phyloP scores from a whole-genome alignment of 345 rosid genomes.

The Atalantia buxifolia region DNA sequence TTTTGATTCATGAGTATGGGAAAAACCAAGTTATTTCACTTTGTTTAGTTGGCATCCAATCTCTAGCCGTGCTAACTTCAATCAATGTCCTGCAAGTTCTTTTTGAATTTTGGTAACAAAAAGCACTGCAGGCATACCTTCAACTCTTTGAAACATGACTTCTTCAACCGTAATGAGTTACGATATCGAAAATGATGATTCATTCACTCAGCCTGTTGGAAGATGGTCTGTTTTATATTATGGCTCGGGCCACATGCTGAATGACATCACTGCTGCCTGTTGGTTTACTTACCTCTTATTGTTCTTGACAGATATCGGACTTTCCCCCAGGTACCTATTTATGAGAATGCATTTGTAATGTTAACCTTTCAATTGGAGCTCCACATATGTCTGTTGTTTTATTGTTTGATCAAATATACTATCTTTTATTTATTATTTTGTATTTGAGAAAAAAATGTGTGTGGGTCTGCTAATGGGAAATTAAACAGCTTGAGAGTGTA shows the following conservation, averaged over 20 bases:
- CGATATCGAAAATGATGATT: conserved; percentile 40
- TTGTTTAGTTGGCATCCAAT: not conserved
- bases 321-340: conserved; percentile 60
- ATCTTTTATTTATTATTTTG: not conserved
- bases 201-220: conserved; percentile 54
- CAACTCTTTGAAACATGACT: not conserved
- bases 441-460: not conserved
- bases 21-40: not conserved
- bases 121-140: not conserved
- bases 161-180: conserved; percentile 22
- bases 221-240: conserved; percentile 74
- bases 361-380: not conserved
- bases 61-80: not conserved
- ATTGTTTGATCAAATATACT: not conserved
- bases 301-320: conserved; percentile 86
- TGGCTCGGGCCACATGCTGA: conserved; percentile 95
- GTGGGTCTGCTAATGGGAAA: not conserved
- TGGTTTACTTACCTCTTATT: conserved; percentile 95
- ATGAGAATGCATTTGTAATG: not conserved
- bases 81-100: not conserved
- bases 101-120: not conserved
- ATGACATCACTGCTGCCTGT: conserved; percentile 93
- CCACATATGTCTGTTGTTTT: not conserved
- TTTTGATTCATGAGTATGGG: too few species aligned
- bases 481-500: not conserved